Base-by-base conservation (phyloP, 108 stramenopile genomes). In the Stephanodiscus minutulus region DNA sequence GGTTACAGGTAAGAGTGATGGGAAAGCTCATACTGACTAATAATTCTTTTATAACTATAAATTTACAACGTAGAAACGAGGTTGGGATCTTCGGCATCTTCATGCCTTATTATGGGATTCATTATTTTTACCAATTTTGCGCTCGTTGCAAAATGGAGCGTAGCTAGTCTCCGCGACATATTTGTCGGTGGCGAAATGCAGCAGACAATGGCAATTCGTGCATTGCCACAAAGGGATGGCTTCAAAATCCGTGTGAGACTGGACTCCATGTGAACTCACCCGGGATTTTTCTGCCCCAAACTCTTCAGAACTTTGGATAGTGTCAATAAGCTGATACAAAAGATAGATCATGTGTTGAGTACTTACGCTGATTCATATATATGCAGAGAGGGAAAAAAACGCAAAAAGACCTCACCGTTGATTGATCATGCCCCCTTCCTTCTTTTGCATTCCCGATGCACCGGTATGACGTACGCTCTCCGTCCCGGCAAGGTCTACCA, bases 121-220 rank as follows among this genome's bases (percentile, higher is more conserved):
- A 97, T 98, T 49, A 98, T 99, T 85, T 99, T 99, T 69, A 99
- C 98, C 33, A 98, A 91, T 83, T 99, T 99, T 25, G 99, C 99
- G 31, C 99, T 88, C 11, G 97, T 91, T 7, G 99, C 99, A 82
- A 98, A 99, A 66, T 92, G 92, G 27, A 99, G 86, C 7, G 99
- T 99, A 3, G 95, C 97, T 78, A 7, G 98, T 99, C 62, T 99
- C 99, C 67, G 98, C 98, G 53, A 97, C 78, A 76, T 97, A 98
- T 62, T 97, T 89, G 60, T 93, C 96, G 99, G 97, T 0, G 99
- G 98, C 13, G 98, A 97, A 36, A 96, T 95, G 65, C 92, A 93
- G 65, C 90, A 93, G 75, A 91, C 75, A 0, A 93, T 79, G 11
- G 87, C 86, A 86, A 93, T 91, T 33, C 88, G 76, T n/a, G 90